Evolutionary conservation across 2,329 filamentous ascomycete species (phyloP), one percentile per base, ranked within the genome.

Genomic region (Chaetomiaceae sp.): DNA sequence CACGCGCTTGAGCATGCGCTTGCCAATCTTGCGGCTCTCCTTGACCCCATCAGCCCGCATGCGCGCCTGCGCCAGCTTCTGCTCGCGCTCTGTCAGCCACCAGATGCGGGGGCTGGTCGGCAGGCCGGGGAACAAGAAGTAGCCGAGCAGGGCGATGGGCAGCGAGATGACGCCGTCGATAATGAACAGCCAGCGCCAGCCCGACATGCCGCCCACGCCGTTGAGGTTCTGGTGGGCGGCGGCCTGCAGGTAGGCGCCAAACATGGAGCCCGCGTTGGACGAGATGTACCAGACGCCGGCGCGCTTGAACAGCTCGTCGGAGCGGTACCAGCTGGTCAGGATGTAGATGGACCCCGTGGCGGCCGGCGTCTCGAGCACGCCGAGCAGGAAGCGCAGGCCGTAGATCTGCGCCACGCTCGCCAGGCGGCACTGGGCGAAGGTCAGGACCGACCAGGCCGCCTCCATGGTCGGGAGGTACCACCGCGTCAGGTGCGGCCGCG

Each of bases 111-210:
- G 37, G 12, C 37, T 39, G 37, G 37, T 22, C 7, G 37, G 37
- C 8, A 39, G 37, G 11, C 37, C 37, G 19, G 37, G 37, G 20
- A 39, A 39, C 19, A 39, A 39, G 37, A 39, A 39, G 19, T 39
- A 39, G 19, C 37, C 37, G 37, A 19, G 17, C 17, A 39, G 5
- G 37, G 37, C 22, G 19, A 39, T 39, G 19, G 37, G 37, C 17
- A 45, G 42, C 3, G 42, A 31, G 25, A 45, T 33, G 42, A 45
- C 15, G 27, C 42, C 42, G 23, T 45, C 42, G 6, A 45, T 45
- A n/a, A 45, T 29, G 27, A 45, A 45, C 27, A 45, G 27, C 42
- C 42, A 45, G 23, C 25, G 42, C 42, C 43, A 47, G 20, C 44
- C 44, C 7, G 44, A 37, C 31, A 22, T 25, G 20, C 44, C 44